phyloP scores from a whole-genome alignment of 2,329 filamentous ascomycete genomes.

The Furcasterigmium furcatum region DNA sequence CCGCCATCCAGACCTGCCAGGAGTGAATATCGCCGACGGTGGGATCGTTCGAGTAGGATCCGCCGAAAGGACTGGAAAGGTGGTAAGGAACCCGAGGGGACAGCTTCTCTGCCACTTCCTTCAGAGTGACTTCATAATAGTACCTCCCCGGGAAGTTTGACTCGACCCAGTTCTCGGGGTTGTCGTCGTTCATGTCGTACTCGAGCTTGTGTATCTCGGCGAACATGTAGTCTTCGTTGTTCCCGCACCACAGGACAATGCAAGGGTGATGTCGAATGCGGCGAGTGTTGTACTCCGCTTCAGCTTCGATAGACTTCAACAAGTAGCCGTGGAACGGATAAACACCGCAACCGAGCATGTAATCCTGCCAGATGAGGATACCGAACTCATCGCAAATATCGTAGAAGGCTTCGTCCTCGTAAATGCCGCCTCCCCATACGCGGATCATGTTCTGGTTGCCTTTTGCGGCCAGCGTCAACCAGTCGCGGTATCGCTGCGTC shows the following conservation, averaged over 20 bases:
- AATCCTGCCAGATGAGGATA: constrained; percentile 86
- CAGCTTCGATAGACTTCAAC: constrained; percentile 59
- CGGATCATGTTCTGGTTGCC: constrained; percentile 14
- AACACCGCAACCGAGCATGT: constrained; percentile 77
- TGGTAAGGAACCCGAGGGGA: constrained; percentile 66
- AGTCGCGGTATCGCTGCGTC: constrained; percentile 10
- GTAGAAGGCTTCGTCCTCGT: constrained; percentile 73
- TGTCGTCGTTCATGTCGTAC: constrained; percentile 70
- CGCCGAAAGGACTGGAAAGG: constrained; percentile 72
- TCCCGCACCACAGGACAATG: constrained; percentile 74
- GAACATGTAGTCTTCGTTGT: constrained; percentile 80
- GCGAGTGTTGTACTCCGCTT: constrained; percentile 63
- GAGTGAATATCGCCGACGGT: constrained; percentile 84
- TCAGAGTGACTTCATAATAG: constrained; percentile 74
- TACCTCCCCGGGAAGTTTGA: constrained; percentile 74
- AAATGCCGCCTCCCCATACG: constrained; percentile 58
- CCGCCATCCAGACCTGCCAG: constrained; percentile 96
- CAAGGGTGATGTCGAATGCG: constrained; percentile 59
- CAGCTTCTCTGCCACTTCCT: constrained; percentile 59
- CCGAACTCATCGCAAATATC: constrained; percentile 75
- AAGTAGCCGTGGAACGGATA: constrained; percentile 67
- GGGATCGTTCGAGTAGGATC: constrained; percentile 61
- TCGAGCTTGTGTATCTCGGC: constrained; percentile 65
- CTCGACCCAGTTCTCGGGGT: constrained; percentile 72
- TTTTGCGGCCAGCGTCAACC: constrained; percentile 7